These are phyloP conservation scores for Bacterosira constricta DNA, from an alignment of 108 stramenopile genomes.

Conservation along the genomic window DNA sequence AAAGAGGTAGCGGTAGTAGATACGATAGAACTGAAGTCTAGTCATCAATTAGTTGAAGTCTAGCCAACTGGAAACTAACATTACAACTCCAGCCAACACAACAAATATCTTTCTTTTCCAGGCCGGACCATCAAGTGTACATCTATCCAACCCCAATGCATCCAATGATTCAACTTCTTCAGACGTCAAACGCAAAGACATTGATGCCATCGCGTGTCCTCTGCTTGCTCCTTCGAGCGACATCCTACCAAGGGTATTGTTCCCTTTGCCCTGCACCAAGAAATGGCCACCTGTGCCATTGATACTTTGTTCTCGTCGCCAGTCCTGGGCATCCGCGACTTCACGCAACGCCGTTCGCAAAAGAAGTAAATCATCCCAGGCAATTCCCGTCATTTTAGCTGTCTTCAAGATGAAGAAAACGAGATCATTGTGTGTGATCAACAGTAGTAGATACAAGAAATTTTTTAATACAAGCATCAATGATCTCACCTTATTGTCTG, in stretches of 20 bases:
- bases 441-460: no score
- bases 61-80: no score
- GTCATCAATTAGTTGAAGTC: no score
- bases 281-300: conserved; percentile 82
- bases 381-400: conserved; percentile 66
- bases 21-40: no score
- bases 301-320: conserved; percentile 37
- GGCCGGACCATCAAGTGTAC: conserved; percentile 52
- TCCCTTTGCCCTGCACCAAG: conserved; percentile 68
- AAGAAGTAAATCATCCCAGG: conserved; percentile 49
- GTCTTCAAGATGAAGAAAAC: no score
- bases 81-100: conserved; percentile 50
- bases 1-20: no score
- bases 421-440: no score
- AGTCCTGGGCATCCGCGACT: conserved; percentile 39
- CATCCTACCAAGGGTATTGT: conserved; percentile 77
- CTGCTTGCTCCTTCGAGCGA: conserved; percentile 55
- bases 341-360: conserved; percentile 49
- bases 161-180: conserved; percentile 61
- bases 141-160: conserved; percentile 45
- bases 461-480: no score
- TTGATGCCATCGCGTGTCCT: conserved; percentile 55
- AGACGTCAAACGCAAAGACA: conserved; percentile 49
- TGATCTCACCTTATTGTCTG: no score
- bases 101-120: conserved; percentile 62